Evolutionary conservation across 345 rosid genomes (phyloP).

Genomic region (Brassica rapa): DNA sequence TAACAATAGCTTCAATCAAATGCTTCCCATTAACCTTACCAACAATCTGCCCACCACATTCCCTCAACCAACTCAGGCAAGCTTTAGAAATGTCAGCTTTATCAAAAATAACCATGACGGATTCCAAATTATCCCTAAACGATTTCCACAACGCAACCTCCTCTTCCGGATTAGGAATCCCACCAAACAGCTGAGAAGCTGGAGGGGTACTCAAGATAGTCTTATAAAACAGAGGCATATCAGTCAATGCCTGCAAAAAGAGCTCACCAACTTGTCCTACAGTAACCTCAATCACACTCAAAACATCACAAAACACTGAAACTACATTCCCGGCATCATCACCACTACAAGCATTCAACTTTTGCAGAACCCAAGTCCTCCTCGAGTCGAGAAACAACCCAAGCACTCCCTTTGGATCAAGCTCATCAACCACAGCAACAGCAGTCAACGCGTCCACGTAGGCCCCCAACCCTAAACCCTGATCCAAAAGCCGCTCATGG

Average conservation of each 20-base stretch:
- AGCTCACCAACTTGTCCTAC: conserved; percentile 89
- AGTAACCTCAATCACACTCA: conserved; percentile 74
- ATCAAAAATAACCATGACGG: conserved; percentile 56
- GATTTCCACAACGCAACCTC: conserved; percentile 89
- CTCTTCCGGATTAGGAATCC: conserved; percentile 91
- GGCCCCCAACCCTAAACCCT: conserved; percentile 58
- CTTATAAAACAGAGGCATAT: conserved; percentile 87
- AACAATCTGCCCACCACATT: conserved; percentile 61
- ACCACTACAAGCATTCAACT: conserved; percentile 51
- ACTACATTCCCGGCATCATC: conserved; percentile 49
- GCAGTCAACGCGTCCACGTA: conserved; percentile 93
- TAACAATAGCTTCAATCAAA: conserved; percentile 63
- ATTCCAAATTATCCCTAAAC: conserved; percentile 78
- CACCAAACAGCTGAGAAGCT: conserved; percentile 89
- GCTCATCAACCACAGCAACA: conserved; percentile 76
- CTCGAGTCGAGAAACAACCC: conserved; percentile 78
- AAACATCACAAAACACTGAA: conserved; percentile 67
- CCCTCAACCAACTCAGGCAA: conserved; percentile 83
- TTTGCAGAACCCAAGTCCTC: conserved; percentile 76
- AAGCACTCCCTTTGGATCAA: conserved; percentile 70
- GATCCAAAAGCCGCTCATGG: conserved; percentile 80
- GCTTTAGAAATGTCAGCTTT: conserved; percentile 58
- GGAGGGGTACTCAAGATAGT: conserved; percentile 87
- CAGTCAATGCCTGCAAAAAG: conserved; percentile 87
- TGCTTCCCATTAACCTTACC: conserved; percentile 66